Evolutionary conservation across 2,329 filamentous ascomycete genomes (phyloP).

Genomic region (Sclerotiophoma versabilis): DNA sequence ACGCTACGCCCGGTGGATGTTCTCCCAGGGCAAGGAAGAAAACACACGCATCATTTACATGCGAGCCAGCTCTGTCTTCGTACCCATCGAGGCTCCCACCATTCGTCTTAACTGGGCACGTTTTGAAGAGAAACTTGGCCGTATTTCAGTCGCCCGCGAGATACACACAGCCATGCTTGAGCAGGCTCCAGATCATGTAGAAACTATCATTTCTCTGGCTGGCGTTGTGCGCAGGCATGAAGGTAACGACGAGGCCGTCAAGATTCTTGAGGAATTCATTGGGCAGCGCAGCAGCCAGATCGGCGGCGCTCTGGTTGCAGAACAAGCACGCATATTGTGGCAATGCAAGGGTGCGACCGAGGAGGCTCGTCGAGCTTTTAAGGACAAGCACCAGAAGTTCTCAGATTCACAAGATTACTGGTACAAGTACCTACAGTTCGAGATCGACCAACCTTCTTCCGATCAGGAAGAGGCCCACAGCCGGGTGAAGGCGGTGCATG

Average conservation of each 20-base stretch:
- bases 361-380: conserved; percentile 83
- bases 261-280: conserved; percentile 81
- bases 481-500: conserved; percentile 81
- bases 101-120: conserved; percentile 91
- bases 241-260: conserved; percentile 83
- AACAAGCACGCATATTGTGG: conserved; percentile 88
- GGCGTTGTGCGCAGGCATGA: conserved; percentile 84
- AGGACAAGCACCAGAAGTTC: conserved; percentile 83
- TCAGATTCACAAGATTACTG: conserved; percentile 88
- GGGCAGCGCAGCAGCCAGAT: conserved; percentile 75
- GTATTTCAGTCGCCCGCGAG: conserved; percentile 78
- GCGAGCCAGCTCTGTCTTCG: conserved; percentile 82
- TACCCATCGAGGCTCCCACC: conserved; percentile 83
- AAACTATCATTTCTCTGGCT: conserved; percentile 86
- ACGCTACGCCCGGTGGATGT: conserved; percentile 95
- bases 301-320: conserved; percentile 85
- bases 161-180: conserved; percentile 84
- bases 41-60: conserved; percentile 93
- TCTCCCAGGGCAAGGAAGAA: conserved; percentile 76
- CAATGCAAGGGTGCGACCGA: conserved; percentile 81
- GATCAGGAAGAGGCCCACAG: conserved; percentile 69
- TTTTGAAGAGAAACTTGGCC: conserved; percentile 86
- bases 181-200: conserved; percentile 79
- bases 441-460: conserved; percentile 80
- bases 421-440: conserved; percentile 87